A percentile compares a stretch with the other conserved stretches of the same genome.
phyloP scores from a whole-genome alignment of 2,329 filamentous ascomycete species.

The Pseudocercospora cruenta region DNA sequence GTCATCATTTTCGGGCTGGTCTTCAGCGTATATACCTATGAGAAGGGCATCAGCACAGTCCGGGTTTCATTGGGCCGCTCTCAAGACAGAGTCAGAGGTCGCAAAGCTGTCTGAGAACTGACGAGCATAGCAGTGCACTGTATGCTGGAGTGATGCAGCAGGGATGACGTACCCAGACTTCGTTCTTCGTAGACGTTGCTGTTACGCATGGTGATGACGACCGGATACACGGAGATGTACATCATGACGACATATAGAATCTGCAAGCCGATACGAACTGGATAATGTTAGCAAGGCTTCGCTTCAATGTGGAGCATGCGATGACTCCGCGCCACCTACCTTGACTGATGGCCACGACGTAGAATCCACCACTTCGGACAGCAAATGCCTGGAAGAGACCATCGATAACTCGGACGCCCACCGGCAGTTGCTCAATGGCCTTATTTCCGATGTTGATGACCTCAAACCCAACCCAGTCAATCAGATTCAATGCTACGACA shows the following conservation, averaged over 20 bases:
- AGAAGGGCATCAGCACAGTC: not conserved
- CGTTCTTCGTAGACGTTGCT: constrained; percentile 66
- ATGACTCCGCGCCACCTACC: not conserved
- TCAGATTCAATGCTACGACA: constrained; percentile 56
- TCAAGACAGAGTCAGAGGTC: too few species aligned
- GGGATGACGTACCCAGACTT: constrained; percentile 48
- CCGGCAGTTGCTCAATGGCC: constrained; percentile 50
- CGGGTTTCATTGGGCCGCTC: too few species aligned
- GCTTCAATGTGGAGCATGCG: not conserved
- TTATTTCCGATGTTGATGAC: constrained; percentile 61
- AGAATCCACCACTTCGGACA: constrained; percentile 53
- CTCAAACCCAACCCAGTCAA: constrained; percentile 57
- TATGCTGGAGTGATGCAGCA: not conserved
- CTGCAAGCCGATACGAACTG: constrained; percentile 59
- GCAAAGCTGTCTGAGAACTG: not conserved
- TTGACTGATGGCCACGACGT: constrained; percentile 48
- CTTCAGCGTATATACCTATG: constrained; percentile 55
- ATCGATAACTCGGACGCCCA: constrained; percentile 55
- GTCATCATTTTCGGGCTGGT: constrained; percentile 22
- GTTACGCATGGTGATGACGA: constrained; percentile 64
- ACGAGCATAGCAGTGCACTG: not conserved
- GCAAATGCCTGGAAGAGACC: constrained; percentile 63
- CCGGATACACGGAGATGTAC: constrained; percentile 66
- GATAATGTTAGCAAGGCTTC: constrained; percentile 31
- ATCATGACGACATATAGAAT: constrained; percentile 67